Conservation (phyloP, 2,329 filamentous ascomycete genomes). For the Herpotrichia juniperi region DNA sequence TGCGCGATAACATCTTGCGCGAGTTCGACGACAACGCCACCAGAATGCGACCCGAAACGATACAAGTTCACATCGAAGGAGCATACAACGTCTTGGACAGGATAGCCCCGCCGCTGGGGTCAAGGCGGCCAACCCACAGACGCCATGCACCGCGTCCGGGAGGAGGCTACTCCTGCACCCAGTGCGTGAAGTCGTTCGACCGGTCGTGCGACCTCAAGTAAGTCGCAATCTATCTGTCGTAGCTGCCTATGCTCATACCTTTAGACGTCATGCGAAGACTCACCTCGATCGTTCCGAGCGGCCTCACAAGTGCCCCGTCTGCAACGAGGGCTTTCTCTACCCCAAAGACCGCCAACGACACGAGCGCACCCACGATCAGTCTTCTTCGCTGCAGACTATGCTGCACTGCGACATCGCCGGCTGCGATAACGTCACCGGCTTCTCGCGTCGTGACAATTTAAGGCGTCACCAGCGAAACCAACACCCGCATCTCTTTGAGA, state of each 20-base stretch:
- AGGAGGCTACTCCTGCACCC: conserved; percentile 35
- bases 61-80: conserved; percentile 32
- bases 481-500: conserved; percentile 20
- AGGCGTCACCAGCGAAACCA: conserved; percentile 39
- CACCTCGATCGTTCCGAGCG: conserved; percentile 31
- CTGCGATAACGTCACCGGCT: conserved; percentile 35
- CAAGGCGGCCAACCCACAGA: conserved; percentile 15
- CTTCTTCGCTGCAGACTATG: conserved; percentile 14
- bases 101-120: conserved; percentile 5
- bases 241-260: conserved; percentile 15
- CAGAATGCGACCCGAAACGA: conserved; percentile 28
- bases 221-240: conserved; percentile 17
- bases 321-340: conserved; percentile 40
- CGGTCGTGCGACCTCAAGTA: conserved; percentile 44
- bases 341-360: conserved; percentile 43
- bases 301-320: conserved; percentile 39
- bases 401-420: conserved; percentile 31
- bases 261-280: conserved; percentile 40
- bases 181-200: conserved; percentile 35
- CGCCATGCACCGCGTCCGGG: conserved; percentile 31
- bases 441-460: conserved; percentile 44
- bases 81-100: conserved; percentile 40
- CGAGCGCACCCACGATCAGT: conserved; percentile 29
- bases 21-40: conserved; percentile 35
- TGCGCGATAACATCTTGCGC: conserved; percentile 7